These are phyloP conservation scores for Diospyros kaki DNA, from an alignment of 148 eudicot species.

Conservation along the genomic window DNA sequence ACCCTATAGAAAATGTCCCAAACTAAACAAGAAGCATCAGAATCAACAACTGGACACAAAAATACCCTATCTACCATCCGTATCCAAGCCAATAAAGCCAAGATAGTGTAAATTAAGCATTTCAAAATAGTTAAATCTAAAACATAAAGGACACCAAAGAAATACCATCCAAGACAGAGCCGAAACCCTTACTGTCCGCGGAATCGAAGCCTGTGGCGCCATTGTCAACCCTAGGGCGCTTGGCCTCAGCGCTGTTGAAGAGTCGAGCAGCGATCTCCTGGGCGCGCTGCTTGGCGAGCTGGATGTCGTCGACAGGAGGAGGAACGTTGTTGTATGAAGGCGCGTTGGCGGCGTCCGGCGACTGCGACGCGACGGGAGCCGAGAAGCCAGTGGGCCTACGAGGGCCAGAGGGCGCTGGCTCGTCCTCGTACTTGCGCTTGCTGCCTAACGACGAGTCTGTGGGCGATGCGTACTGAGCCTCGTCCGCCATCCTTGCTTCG, in stretches of 20 bases:
- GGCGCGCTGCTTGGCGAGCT: slow-evolving; percentile 60
- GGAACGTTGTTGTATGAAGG: slow-evolving; percentile 58
- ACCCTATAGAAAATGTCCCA: too few species aligned
- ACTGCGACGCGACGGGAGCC: slow-evolving; percentile 30
- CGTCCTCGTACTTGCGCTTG: slow-evolving; percentile 14
- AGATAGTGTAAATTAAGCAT: background rate
- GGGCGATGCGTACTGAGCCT: too few species aligned
- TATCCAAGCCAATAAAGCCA: too few species aligned
- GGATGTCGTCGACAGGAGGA: slow-evolving; percentile 47
- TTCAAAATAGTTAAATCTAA: background rate
- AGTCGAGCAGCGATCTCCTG: slow-evolving; percentile 84
- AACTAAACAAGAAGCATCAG: background rate
- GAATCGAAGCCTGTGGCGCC: slow-evolving; percentile 35
- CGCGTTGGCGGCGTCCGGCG: slow-evolving; percentile 30
- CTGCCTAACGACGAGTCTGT: too few species aligned
- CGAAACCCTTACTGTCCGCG: slow-evolving; percentile 22
- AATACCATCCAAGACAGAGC: slow-evolving; percentile 12
- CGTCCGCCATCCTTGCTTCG: too few species aligned
- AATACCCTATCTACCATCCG: too few species aligned
- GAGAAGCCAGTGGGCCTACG: slow-evolving; percentile 80
- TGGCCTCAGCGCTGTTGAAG: slow-evolving; percentile 48
- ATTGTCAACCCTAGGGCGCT: slow-evolving; percentile 74
- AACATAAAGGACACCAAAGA: background rate
- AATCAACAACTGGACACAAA: background rate
- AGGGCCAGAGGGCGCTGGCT: slow-evolving; percentile 30